Percentiles rank a stretch among this genome's conserved stretches.
phyloP scores from a whole-genome alignment of 371 early-diverging fungal species.

The Nosema muscidifuracis region DNA sequence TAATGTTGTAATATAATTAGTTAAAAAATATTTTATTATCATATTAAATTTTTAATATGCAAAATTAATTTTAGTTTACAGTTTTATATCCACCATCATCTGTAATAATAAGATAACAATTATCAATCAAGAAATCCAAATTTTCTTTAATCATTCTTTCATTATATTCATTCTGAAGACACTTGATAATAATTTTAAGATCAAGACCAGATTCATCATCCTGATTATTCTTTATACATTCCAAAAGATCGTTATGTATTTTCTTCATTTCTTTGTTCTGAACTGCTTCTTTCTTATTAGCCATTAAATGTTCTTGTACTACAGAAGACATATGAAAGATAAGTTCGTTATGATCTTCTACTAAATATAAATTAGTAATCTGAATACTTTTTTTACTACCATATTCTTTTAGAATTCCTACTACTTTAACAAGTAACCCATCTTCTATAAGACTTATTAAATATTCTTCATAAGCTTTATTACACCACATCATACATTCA shows the following conservation, averaged over 20 bases:
- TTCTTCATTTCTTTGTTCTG: slow-evolving; percentile 6
- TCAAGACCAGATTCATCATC: slow-evolving; percentile 51
- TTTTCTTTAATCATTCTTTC: slow-evolving; percentile 41
- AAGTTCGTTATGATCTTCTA: slow-evolving; percentile 47
- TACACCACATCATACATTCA: slow-evolving; percentile 53
- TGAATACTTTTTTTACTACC: slow-evolving; percentile 37
- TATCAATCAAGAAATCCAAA: slow-evolving; percentile 43
- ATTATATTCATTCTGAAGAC: slow-evolving; percentile 46
- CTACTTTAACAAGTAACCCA: slow-evolving; percentile 26
- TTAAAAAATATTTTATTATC: no score
- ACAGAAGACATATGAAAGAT: slow-evolving; percentile 37
- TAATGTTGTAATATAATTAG: no score
- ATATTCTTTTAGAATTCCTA: slow-evolving; percentile 47
- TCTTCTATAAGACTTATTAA: slow-evolving; percentile 24
- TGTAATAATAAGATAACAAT: slow-evolving; percentile 48
- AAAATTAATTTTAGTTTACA: slow-evolving; percentile 5
- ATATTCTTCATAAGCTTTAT: slow-evolving; percentile 35
- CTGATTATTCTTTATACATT: slow-evolving; percentile 51
- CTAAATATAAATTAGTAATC: slow-evolving; percentile 17
- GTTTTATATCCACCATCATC: slow-evolving; percentile 50
- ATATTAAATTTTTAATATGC: no score
- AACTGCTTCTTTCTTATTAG: slow-evolving; percentile 19
- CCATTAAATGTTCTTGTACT: slow-evolving; percentile 36
- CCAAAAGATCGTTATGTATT: slow-evolving; percentile 52
- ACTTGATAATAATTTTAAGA: slow-evolving; percentile 44